Base-by-base conservation (phyloP, 495 filamentous ascomycete genomes). In the Penicillium coprophilum region DNA sequence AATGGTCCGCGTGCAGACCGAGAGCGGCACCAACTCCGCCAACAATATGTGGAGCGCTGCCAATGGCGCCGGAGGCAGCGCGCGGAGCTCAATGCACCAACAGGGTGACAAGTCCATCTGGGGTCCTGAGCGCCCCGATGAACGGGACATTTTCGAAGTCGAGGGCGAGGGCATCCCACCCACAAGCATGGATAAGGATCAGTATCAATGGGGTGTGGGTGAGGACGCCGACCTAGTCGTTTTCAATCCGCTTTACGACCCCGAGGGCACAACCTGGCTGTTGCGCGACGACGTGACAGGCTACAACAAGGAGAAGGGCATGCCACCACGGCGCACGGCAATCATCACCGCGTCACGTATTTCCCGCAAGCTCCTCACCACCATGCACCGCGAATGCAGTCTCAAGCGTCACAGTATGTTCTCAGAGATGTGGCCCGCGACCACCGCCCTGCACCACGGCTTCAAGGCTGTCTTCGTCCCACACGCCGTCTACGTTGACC, bases 171-270 rank as follows among this genome's bases (percentile, higher is more conserved):
- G 87, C 2, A 75, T 77, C n/a, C 91, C 91, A 4, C 83, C 85
- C 4, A 86, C 79, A 4, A 77, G 80, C 2, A 86, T 86, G 68
- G 88, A 91, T 40, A 87, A 89, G 58, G 90, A 95, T 66, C 83
- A 87, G 55, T 91, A 93, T 66, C 71, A 76, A 20, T 97, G 93
- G 92, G 94, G 94, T 46, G 87, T 95, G 3, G 90, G 83, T 53
- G 94, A 97, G 72, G 90, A 93, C 50, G 92, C 95, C 2, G 94
- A 98, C 70, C 81, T 96, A 41, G 91, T 98, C 55, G 91, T 91
- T 15, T 86, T 98, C 68, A 96, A 92, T 65, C 94, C 94, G 4
- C 82, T 98, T 51, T 97, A 96, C 71, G 85, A 98, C 67, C 95
- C 94, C 0, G 85, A 89, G 50, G 82, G 85, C 48, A 97, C 93